These are phyloP conservation scores for Aspergillus sp. DNA, from an alignment of 2,329 filamentous ascomycete species.

Conservation along the genomic window DNA sequence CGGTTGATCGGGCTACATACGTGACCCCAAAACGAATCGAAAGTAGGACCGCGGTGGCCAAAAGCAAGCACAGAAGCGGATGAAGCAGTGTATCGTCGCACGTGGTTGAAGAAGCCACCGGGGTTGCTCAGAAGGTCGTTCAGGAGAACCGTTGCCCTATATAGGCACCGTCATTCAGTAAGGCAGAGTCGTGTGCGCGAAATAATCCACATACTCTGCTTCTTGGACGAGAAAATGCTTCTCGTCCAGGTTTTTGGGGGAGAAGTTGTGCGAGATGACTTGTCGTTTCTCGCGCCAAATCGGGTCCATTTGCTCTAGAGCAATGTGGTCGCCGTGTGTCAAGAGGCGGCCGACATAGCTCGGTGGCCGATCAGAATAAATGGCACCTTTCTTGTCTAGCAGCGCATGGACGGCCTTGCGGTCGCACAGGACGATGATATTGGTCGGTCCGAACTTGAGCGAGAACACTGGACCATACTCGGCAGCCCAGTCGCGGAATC, in stretches of 20 bases:
- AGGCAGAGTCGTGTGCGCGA: background rate
- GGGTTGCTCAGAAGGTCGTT: background rate
- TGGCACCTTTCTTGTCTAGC: background rate
- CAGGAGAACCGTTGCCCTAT: background rate
- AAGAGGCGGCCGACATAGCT: background rate
- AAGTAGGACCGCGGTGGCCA: background rate
- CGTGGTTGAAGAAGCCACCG: constrained; percentile 1
- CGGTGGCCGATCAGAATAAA: background rate
- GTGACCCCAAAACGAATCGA: background rate
- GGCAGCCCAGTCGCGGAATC: background rate
- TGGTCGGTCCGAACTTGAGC: constrained; percentile 1
- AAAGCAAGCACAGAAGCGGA: background rate
- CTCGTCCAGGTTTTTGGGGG: background rate
- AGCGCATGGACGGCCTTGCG: background rate
- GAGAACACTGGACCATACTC: background rate
- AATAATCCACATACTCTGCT: background rate
- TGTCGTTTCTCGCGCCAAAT: background rate
- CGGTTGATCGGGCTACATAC: background rate
- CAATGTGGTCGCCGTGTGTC: background rate
- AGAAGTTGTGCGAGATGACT: background rate
- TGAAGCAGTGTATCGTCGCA: background rate
- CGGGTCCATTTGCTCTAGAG: background rate
- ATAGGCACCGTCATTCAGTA: background rate
- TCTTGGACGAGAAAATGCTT: background rate
- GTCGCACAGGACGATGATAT: background rate